Evolutionary conservation across 306 rosid species (phyloP), one percentile per base, ranked within the genome.

Genomic region (Cicer judaicum): DNA sequence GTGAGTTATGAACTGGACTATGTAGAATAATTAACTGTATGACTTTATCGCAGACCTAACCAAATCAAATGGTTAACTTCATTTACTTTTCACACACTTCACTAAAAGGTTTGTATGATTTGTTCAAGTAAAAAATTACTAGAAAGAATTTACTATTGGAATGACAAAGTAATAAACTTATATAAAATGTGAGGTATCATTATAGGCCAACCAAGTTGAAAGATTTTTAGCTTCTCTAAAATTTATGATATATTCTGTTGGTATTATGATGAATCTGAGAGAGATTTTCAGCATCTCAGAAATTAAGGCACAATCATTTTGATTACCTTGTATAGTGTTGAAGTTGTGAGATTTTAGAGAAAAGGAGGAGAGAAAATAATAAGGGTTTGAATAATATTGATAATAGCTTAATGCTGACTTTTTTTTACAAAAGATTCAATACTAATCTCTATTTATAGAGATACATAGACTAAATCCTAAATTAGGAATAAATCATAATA

Each of bases 241-340:
- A 34, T 55, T 8, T 16, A 40, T 36, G 57, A 39, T 63, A 70
- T 21, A 67, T 62, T 60, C 34, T 72, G 48, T 49, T 24, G 61
- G 62, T 50, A 44, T 52, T 43, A n/a, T 42, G 65, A 34, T 72
- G 40, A 72, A 66, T 52, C 70, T 65, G 64, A 52, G 39, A 40
- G 41, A 54, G 46, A 75, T 50, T 81, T 66, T 71, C 60, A 38
- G 64, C 61, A 76, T 81, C 39, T 79, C 49, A 42, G 43, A 71
- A 64, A 55, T 70, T 18, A 44, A 55, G 79, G 12, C 8, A 56
- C 36, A 79, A 9, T 77, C 53, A 43, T 43, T 71, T 79, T 69
- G 74, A 46, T 53, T 44, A 73, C 64, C 42, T 19, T 24, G 46
- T 67, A 11, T 46, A 41, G 47, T n/a, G n/a, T n/a, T n/a, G n/a